Evolutionary conservation across 176 grass and related monocot genomes (phyloP).

Genomic region (Typha latifolia): DNA sequence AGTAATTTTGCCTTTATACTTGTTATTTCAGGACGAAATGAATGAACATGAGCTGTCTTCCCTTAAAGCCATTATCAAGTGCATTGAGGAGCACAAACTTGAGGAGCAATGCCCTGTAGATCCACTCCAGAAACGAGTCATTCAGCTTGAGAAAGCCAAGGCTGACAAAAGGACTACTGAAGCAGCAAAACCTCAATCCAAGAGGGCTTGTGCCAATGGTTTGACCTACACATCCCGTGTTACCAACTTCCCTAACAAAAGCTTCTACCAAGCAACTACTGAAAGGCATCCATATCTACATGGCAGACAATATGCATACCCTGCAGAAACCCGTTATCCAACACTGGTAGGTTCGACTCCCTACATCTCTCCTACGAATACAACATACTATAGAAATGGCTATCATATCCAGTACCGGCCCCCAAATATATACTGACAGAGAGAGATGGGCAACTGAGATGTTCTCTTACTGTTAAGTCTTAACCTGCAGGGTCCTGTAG

Average conservation of each 20-base stretch:
- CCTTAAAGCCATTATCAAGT: slow-evolving; percentile 72
- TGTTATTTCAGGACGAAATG: slow-evolving; percentile 60
- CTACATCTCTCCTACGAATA: slow-evolving; percentile 51
- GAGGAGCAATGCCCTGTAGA: slow-evolving; percentile 68
- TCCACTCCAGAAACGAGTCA: slow-evolving; percentile 62
- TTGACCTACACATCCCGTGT: slow-evolving; percentile 39
- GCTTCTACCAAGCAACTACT: slow-evolving; percentile 56
- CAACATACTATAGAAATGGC: slow-evolving; percentile 66
- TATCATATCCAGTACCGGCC: slow-evolving; percentile 72
- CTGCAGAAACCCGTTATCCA: slow-evolving; percentile 47
- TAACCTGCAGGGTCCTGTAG: slow-evolving; percentile 24
- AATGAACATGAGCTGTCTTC: slow-evolving; percentile 74
- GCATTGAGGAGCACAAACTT: slow-evolving; percentile 88
- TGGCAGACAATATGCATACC: slow-evolving; percentile 52
- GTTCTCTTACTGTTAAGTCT: slow-evolving; percentile 18
- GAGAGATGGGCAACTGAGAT: slow-evolving; percentile 26
- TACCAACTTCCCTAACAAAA: slow-evolving; percentile 50
- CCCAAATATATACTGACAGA: slow-evolving; percentile 66
- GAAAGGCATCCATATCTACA: slow-evolving; percentile 63
- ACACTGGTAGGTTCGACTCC: slow-evolving; percentile 34
- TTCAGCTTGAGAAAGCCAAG: slow-evolving; percentile 92
- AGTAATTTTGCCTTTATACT: not conserved
- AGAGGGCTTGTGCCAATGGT: slow-evolving; percentile 65
- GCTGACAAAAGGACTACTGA: slow-evolving; percentile 84
- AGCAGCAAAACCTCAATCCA: slow-evolving; percentile 79